Conservation (phyloP, 2,329 filamentous ascomycete species). For the Alternaria brassicae region DNA sequence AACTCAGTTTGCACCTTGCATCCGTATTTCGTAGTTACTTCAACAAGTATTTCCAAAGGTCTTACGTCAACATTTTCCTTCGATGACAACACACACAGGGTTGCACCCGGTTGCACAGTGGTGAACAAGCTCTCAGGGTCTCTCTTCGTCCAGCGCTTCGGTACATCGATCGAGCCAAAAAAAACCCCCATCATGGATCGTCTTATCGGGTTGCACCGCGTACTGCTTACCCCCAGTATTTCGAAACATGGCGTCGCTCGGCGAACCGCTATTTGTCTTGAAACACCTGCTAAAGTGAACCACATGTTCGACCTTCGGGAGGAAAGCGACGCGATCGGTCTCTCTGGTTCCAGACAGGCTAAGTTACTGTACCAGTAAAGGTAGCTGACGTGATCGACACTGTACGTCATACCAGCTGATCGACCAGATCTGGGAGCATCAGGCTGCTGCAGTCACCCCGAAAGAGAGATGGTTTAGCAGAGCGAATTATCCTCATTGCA, state of each 20-base stretch:
- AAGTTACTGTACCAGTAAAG: neutral
- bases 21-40: neutral
- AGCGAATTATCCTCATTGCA: neutral
- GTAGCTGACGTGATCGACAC: neutral
- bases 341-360: neutral
- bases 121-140: neutral
- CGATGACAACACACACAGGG: neutral
- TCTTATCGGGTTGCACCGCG: neutral
- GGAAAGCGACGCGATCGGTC: neutral
- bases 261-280: slow-evolving; percentile 1
- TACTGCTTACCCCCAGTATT: slow-evolving; percentile 6
- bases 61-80: neutral
- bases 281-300: neutral
- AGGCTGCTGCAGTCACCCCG: neutral
- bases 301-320: neutral
- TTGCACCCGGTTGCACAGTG: neutral
- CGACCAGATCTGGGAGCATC: neutral
- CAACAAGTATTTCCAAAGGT: neutral
- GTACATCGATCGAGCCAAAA: neutral
- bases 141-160: neutral
- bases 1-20: neutral
- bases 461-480: no score
- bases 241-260: slow-evolving; percentile 6
- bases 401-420: neutral
- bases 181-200: neutral